A percentile compares a stretch with the other conserved stretches of the same genome.
These are phyloP conservation scores for Xanthoceras sorbifolium DNA, from an alignment of 345 rosid species.

Conservation along the genomic window DNA sequence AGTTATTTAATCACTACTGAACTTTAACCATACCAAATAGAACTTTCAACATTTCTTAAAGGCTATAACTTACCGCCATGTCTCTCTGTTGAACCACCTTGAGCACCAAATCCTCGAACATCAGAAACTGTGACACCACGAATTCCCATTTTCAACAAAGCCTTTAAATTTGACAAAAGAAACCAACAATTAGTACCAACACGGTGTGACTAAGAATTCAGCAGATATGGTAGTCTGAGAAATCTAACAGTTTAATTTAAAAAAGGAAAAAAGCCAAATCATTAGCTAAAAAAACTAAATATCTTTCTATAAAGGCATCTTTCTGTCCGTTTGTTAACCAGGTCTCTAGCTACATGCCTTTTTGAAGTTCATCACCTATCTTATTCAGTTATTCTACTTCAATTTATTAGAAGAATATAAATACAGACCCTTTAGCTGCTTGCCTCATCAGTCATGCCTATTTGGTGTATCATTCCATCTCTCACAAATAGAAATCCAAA, in stretches of 20 bases:
- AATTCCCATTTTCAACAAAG: conserved; percentile 73
- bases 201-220: not conserved
- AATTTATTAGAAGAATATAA: not conserved
- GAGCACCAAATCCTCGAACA: conserved; percentile 87
- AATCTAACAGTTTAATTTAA: not conserved
- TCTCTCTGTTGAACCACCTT: conserved; percentile 86
- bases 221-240: not conserved
- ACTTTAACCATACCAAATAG: not conserved
- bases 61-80: conserved; percentile 62
- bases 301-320: not conserved
- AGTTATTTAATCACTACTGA: not conserved
- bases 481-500: conserved; percentile 4
- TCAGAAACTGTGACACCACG: conserved; percentile 90
- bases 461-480: not conserved
- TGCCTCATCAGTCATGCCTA: not conserved
- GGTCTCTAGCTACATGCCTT: not conserved
- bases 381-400: not conserved
- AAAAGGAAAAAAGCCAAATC: not conserved
- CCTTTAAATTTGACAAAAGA: conserved; percentile 39
- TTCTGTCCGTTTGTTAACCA: not conserved
- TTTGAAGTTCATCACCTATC: not conserved
- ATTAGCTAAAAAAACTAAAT: not conserved
- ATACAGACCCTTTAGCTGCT: not conserved
- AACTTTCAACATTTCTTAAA: not conserved
- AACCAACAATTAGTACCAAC: conserved; percentile 15